Evolutionary conservation across 495 filamentous ascomycete genomes (phyloP).

Genomic region (Tuber melanosporum): DNA sequence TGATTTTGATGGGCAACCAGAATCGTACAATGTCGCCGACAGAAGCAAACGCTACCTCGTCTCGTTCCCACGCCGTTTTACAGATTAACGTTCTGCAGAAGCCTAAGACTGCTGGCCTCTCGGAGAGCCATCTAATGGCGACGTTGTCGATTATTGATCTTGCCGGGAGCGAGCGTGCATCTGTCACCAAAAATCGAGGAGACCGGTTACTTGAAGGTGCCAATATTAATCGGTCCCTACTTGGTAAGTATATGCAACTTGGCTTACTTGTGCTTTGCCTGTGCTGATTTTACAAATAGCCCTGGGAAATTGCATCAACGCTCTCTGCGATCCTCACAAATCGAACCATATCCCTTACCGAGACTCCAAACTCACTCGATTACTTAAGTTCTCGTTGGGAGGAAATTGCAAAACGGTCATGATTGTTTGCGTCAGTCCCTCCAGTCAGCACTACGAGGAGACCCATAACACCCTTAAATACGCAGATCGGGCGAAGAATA

Average conservation of each 20-base stretch:
- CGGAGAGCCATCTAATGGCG: constrained; percentile 95
- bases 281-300: constrained; percentile 46
- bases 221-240: constrained; percentile 97
- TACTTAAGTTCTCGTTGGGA: constrained; percentile 94
- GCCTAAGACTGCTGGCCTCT: constrained; percentile 85
- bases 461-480: constrained; percentile 98
- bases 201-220: constrained; percentile 88
- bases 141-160: constrained; percentile 97
- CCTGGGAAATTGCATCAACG: constrained; percentile 96
- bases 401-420: constrained; percentile 99
- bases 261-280: not conserved
- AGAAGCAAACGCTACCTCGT: constrained; percentile 95
- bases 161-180: constrained; percentile 91
- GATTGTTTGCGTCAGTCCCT: constrained; percentile 98
- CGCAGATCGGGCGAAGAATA: constrained; percentile 97
- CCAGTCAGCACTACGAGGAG: constrained; percentile 94
- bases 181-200: constrained; percentile 92
- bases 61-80: constrained; percentile 94
- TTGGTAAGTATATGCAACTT: constrained; percentile 43
- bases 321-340: constrained; percentile 88
- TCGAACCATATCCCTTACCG: constrained; percentile 93
- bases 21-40: constrained; percentile 94
- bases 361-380: constrained; percentile 92
- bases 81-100: constrained; percentile 95
- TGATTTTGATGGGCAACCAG: constrained; percentile 94